Base-by-base conservation (phyloP, 2,329 filamentous ascomycete species). In the Alternaria dauci region DNA sequence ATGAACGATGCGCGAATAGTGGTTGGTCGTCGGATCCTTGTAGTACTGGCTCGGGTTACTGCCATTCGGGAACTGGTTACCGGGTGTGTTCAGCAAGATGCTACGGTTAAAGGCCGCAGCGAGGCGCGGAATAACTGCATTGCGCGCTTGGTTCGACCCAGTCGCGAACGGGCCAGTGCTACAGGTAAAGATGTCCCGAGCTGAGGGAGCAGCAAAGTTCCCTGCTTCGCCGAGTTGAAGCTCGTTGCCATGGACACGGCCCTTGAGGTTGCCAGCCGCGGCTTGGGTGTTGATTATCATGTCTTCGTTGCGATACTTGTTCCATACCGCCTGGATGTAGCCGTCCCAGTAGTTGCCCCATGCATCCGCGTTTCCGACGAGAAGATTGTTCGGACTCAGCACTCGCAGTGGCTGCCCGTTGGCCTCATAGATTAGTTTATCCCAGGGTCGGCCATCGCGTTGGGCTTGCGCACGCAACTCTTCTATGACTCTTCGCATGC, bases 81-180 rank as follows among this genome's bases (percentile, higher is more conserved):
- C 61, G 0, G 65, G 62, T 8, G 77, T 66, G 41, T 70, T 75
- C 6, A 95, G 72, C 61, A 95, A 78, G 11, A 90, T 94, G 34
- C 86, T 88, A 23, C 92, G 85, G 78, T 94, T 93, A 71, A 94
- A 87, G 1, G 89, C 91, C 1, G 92, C 91, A 0, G 89, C 86
- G 14, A 95, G 79, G n/a, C 92, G 84, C 0, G 92, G 90, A 8
- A 89, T 88, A 57, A 94, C 85, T 41, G 88, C 88, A 61, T 82
- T 82, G 18, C 81, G 79, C 57, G 79, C 76, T 5, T 70, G 71
- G 12, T 78, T 79, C 4, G 71, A 69, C 61, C 84, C 71, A 46
- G 80, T 71, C 65, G 81, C 79, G 66, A 90, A 90, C 0, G 88
- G 87, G 0, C 88, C 88, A 2, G 84, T 87, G 66, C 85, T 88